Conservation (phyloP, 2,329 filamentous ascomycete species). For the Cordyceps javanica region DNA sequence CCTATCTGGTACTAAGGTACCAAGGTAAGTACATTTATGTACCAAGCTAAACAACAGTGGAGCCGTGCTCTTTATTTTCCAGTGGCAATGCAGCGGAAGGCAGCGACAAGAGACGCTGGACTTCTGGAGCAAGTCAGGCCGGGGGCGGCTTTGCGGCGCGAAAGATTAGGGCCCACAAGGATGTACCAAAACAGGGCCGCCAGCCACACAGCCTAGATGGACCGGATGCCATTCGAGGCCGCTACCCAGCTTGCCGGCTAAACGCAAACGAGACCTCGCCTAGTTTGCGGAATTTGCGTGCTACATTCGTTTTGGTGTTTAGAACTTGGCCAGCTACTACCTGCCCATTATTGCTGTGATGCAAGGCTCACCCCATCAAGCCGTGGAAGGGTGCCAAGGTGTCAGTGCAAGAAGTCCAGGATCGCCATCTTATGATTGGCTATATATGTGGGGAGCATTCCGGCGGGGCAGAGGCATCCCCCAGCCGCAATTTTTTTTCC, state of each 20-base stretch:
- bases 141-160: background rate
- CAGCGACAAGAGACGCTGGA: background rate
- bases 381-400: background rate
- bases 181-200: background rate
- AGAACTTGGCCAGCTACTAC: too few species aligned
- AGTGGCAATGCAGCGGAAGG: conserved; percentile 2
- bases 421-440: background rate
- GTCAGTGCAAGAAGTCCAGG: background rate
- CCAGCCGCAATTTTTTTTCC: conserved; percentile 6
- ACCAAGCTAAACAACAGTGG: background rate
- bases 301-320: background rate
- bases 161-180: conserved; percentile 3
- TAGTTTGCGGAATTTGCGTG: background rate
- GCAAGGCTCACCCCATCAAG: background rate
- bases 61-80: background rate
- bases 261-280: background rate
- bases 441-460: background rate
- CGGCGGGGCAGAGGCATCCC: conserved; percentile 8
- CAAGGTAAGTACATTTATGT: too few species aligned
- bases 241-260: too few species aligned
- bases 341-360: background rate
- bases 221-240: background rate
- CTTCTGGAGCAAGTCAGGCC: background rate
- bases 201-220: too few species aligned
- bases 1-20: background rate